Evolutionary conservation across 1,139 yeast genomes (phyloP).

Genomic region (Lodderomyces beijingensis): DNA sequence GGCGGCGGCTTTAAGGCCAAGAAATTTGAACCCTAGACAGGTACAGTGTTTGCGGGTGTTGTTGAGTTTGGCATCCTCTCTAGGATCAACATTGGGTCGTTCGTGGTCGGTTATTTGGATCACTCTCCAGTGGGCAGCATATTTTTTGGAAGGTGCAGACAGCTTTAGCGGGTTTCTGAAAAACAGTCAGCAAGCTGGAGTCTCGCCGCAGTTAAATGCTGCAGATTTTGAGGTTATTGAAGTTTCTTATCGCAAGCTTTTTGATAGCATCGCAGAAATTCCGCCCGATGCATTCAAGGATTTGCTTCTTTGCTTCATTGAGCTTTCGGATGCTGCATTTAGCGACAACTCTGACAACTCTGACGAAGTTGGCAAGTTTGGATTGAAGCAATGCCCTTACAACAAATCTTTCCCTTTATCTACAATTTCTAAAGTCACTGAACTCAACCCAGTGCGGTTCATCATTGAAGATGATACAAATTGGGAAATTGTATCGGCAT

Average conservation of each 20-base stretch:
- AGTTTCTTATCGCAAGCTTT: constrained; percentile 51
- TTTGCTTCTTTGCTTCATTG: constrained; percentile 42
- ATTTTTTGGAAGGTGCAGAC: constrained; percentile 61
- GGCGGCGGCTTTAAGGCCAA: constrained; percentile 16
- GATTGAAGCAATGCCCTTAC: constrained; percentile 29
- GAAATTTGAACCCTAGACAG: constrained; percentile 57
- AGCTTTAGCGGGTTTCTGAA: constrained; percentile 28
- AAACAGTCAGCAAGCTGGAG: constrained; percentile 11
- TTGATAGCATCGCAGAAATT: constrained; percentile 58
- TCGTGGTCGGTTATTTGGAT: constrained; percentile 71
- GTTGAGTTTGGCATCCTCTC: constrained; percentile 67
- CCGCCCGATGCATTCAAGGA: constrained; percentile 45
- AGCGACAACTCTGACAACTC: constrained; percentile 9
- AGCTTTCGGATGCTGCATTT: constrained; percentile 31
- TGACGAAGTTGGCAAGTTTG: constrained; percentile 7
- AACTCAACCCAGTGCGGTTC: constrained; percentile 48
- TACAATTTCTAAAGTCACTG: constrained; percentile 41
- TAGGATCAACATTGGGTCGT: constrained; percentile 64
- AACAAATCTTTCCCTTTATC: constrained; percentile 39
- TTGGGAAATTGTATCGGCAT: constrained; percentile 46
- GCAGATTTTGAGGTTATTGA: constrained; percentile 42
- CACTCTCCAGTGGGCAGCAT: constrained; percentile 73
- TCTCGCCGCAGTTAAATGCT: constrained; percentile 15
- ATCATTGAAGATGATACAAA: constrained; percentile 31
- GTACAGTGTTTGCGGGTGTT: constrained; percentile 76